These are phyloP conservation scores for bread wheat (Triticum aestivum) DNA, from an alignment of 176 grass and related monocot species.

Conservation along the genomic window DNA sequence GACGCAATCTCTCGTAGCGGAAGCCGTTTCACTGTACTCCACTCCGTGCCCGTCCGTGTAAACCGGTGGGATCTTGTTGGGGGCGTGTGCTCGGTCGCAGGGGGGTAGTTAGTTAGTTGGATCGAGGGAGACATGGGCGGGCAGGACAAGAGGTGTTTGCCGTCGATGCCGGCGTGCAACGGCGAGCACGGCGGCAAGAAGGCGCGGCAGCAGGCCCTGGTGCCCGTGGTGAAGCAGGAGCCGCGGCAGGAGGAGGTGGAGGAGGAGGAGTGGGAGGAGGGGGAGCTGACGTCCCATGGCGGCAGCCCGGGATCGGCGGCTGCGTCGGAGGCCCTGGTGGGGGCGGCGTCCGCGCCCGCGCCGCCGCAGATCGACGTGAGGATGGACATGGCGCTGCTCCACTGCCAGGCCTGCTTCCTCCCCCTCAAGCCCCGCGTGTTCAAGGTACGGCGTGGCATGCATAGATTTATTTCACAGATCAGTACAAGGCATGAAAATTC, in stretches of 20 bases:
- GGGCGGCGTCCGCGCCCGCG: neutral
- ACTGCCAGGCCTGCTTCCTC: constrained; percentile 2
- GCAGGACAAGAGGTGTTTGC: neutral
- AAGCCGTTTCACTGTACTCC: neutral
- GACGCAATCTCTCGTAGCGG: too few relatives aligned
- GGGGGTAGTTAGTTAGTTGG: neutral
- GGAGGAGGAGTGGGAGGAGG: neutral
- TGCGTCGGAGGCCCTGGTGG: neutral
- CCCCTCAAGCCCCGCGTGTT: constrained; percentile 30
- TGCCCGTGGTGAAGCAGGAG: neutral
- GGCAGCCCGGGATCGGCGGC: neutral
- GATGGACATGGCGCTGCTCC: neutral
- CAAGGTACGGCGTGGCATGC: neutral
- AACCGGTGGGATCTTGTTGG: neutral
- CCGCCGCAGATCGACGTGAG: constrained; percentile 1
- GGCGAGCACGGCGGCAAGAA: neutral
- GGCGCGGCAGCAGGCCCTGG: neutral
- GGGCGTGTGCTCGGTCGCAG: neutral
- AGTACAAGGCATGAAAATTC: neutral
- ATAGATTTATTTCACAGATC: neutral
- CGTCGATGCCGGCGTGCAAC: neutral
- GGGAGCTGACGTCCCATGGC: neutral
- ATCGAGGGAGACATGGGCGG: neutral
- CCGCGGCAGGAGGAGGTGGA: neutral
- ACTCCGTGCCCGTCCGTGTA: neutral